Conservation (phyloP, 192 early-diverging fungal species). For the Chytriomyces hyalinus region DNA sequence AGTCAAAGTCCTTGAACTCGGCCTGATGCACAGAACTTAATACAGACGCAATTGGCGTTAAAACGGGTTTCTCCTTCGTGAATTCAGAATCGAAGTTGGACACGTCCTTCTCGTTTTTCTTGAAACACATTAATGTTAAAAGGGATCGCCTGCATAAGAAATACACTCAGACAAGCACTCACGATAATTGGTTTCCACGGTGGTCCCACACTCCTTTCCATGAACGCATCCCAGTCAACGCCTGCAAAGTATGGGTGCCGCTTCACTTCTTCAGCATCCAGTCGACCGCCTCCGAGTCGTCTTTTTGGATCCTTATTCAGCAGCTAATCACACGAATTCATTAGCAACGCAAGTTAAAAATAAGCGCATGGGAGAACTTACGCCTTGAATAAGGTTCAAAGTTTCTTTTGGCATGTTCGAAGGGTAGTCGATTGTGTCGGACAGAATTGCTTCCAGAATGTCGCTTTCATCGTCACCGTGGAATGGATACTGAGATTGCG, state of each 20-base stretch:
- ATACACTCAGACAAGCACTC: conserved; percentile 39
- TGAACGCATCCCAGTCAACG: conserved; percentile 93
- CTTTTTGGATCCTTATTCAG: conserved; percentile 86
- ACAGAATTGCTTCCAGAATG: conserved; percentile 93
- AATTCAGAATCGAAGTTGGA: conserved; percentile 99
- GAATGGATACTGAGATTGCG: conserved; percentile 81
- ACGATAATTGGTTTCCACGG: conserved; percentile 91
- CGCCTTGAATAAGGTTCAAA: conserved; percentile 85
- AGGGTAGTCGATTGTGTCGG: conserved; percentile 93
- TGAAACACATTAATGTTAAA: background rate
- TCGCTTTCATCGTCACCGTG: conserved; percentile 94
- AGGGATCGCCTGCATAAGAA: background rate
- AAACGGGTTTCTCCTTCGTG: conserved; percentile 84
- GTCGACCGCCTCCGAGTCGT: conserved; percentile 84
- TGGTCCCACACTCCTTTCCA: conserved; percentile 83
- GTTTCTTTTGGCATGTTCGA: conserved; percentile 92
- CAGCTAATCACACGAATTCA: conserved; percentile 53
- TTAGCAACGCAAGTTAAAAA: background rate
- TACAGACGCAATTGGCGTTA: conserved; percentile 89
- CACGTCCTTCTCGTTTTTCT: conserved; percentile 75
- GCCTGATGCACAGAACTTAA: conserved; percentile 78
- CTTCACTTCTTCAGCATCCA: conserved; percentile 94
- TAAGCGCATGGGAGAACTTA: conserved; percentile 31
- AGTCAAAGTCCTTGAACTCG: conserved; percentile 91
- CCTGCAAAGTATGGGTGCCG: conserved; percentile 93